phyloP scores from a whole-genome alignment of 2,329 filamentous ascomycete genomes.

The Seiridium unicorne region DNA sequence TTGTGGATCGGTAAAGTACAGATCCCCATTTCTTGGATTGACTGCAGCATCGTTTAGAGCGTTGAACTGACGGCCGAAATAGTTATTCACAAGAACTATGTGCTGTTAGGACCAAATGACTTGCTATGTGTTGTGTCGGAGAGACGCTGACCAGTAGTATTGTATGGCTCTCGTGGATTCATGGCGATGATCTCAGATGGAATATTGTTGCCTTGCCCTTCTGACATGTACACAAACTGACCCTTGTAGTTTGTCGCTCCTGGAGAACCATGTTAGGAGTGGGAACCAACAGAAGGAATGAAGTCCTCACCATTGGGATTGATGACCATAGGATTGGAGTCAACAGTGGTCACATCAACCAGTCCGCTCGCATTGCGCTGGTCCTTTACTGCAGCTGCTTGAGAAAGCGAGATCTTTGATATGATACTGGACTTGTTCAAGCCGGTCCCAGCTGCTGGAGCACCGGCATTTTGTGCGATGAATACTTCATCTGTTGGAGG shows the following conservation, averaged over 20 bases:
- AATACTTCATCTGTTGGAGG: constrained; percentile 50
- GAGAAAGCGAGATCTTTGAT: constrained; percentile 45
- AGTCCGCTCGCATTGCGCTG: constrained; percentile 33
- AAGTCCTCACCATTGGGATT: constrained; percentile 46
- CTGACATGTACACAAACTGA: constrained; percentile 46
- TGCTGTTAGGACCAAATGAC: not conserved
- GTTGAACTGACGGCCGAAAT: constrained; percentile 58
- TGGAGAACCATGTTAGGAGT: constrained; percentile 15
- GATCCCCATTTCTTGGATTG: constrained; percentile 50
- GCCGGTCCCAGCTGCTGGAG: constrained; percentile 43
- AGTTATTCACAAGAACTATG: constrained; percentile 54
- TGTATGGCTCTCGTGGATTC: constrained; percentile 46
- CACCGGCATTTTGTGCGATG: constrained; percentile 52
- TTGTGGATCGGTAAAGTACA: constrained; percentile 65
- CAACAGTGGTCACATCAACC: constrained; percentile 41
- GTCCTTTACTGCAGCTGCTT: constrained; percentile 36
- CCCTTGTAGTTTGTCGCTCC: constrained; percentile 49
- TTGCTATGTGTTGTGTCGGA: not conserved
- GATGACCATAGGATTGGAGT: constrained; percentile 40
- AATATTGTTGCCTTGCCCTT: constrained; percentile 45
- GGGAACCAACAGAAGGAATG: not conserved
- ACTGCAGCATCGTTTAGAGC: constrained; percentile 58
- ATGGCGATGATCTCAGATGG: constrained; percentile 39
- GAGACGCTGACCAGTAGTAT: constrained; percentile 39
- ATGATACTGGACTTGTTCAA: constrained; percentile 50